Evolutionary conservation across 2,329 filamentous ascomycete species (phyloP).

Genomic region (Penicillium decumbens): DNA sequence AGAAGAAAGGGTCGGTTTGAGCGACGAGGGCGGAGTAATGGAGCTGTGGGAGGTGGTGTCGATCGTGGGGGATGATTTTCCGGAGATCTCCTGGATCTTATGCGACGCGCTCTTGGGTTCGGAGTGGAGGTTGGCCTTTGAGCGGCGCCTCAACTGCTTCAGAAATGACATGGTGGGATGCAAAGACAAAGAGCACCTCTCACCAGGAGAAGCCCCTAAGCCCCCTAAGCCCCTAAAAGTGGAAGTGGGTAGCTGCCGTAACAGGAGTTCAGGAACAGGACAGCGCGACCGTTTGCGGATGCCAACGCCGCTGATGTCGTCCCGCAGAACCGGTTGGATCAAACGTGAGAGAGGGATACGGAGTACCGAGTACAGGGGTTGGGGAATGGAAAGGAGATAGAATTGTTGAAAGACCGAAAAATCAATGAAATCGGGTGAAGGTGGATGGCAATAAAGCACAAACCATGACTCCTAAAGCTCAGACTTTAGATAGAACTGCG

Average conservation of each 20-base stretch:
- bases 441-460: background rate
- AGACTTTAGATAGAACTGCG: background rate
- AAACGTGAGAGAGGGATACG: background rate
- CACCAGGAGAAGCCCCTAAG: slow-evolving; percentile 8
- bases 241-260: slow-evolving; percentile 11
- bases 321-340: slow-evolving; percentile 11
- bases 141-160: slow-evolving; percentile 71
- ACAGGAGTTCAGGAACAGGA: slow-evolving; percentile 15
- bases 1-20: slow-evolving; percentile 61
- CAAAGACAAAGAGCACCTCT: slow-evolving; percentile 8
- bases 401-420: background rate
- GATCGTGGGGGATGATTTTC: slow-evolving; percentile 58
- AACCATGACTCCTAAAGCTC: background rate
- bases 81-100: slow-evolving; percentile 59
- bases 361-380: slow-evolving; percentile 5
- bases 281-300: slow-evolving; percentile 35
- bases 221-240: background rate
- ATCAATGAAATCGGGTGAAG: background rate
- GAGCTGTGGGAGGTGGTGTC: slow-evolving; percentile 58
- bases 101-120: slow-evolving; percentile 34
- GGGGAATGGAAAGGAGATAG: slow-evolving; percentile 3
- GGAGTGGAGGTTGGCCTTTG: slow-evolving; percentile 67
- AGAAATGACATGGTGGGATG: slow-evolving; percentile 56
- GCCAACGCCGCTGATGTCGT: slow-evolving; percentile 19
- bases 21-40: slow-evolving; percentile 69